A percentile compares a stretch with the other conserved stretches of the same genome.
Conservation (phyloP, 2,329 filamentous ascomycete species). For the Blastomyces silverae region DNA sequence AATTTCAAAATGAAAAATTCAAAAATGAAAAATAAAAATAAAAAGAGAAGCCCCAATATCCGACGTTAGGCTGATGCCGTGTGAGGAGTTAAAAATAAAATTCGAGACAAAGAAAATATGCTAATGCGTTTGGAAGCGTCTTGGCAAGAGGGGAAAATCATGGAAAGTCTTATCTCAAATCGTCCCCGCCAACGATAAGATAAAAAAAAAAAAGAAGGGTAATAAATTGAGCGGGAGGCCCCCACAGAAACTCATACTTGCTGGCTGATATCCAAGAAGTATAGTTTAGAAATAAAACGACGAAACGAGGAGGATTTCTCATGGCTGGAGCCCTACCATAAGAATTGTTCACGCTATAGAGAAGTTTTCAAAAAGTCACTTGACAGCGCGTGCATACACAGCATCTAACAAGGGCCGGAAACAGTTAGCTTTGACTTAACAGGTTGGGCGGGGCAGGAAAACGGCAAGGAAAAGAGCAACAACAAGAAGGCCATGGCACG, state of each 20-base stretch:
- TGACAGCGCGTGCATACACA: background rate
- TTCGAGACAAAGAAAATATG: conserved; percentile 6
- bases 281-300: background rate
- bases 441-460: background rate
- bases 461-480: background rate
- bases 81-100: background rate
- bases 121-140: background rate
- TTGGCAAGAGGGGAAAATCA: background rate
- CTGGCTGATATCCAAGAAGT: conserved; percentile 1
- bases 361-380: background rate
- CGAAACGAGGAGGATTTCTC: background rate
- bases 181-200: background rate
- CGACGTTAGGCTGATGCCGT: background rate
- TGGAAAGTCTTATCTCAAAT: background rate
- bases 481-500: background rate
- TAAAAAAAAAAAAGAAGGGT: background rate
- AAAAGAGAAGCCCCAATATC: background rate
- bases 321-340: conserved; percentile 6
- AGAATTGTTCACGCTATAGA: background rate
- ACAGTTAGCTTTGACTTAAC: background rate
- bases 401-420: background rate
- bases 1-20: too few species aligned
- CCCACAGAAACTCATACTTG: background rate
- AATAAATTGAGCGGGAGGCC: background rate
- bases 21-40: background rate